Base-by-base conservation (phyloP, 495 filamentous ascomycete genomes). In the Peziza echinospora region DNA sequence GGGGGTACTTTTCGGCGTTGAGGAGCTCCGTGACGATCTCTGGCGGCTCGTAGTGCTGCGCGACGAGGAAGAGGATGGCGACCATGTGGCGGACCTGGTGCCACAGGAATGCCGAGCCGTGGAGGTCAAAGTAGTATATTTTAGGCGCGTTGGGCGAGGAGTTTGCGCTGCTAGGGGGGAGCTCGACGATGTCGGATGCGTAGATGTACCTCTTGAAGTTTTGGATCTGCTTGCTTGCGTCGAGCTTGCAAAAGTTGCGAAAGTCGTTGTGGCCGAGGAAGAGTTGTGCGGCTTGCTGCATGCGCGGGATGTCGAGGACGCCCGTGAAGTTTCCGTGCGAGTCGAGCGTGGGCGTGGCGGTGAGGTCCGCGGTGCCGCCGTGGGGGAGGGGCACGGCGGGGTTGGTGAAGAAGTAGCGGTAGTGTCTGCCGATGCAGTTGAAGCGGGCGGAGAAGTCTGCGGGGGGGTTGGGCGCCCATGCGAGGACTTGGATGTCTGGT, bases 391-490 rank as follows among this genome's bases (percentile, higher is more conserved):
- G 55, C 53, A 84, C 91, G 2, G 80, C 80, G 0, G 89, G 91
- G 54, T 93, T 80, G 7, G 87, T 96, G 68, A 97, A 97, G 71
- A 93, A 94, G 63, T 96, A 97, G 34, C 77, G 72, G 62, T 97
- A 97, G 47, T 76, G 76, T 41, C 89, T 72, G 60, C 92, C 83
- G 42, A 77, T 70, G 64, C 89, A 97, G 45, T 77, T 82, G 66
- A 93, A 92, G n/a, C 91, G 76, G 11, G 89, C 87, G 45, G 82
- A 82, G 62, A 97, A 97, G 46, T 71, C 71, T 13, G 64, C 62
- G 0, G 85, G 82, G 23, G 78, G 82, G 44, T 70, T 64, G 3
- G 86, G 84, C 59, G 86, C 92, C 89, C 91, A 97, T 34, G 89
- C 89, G 23, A 96, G 70, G 28, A 93, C 67, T 41, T 82, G 67